These are phyloP conservation scores for Passalora sequoiae DNA, from an alignment of 2,329 filamentous ascomycete species.

Conservation along the genomic window DNA sequence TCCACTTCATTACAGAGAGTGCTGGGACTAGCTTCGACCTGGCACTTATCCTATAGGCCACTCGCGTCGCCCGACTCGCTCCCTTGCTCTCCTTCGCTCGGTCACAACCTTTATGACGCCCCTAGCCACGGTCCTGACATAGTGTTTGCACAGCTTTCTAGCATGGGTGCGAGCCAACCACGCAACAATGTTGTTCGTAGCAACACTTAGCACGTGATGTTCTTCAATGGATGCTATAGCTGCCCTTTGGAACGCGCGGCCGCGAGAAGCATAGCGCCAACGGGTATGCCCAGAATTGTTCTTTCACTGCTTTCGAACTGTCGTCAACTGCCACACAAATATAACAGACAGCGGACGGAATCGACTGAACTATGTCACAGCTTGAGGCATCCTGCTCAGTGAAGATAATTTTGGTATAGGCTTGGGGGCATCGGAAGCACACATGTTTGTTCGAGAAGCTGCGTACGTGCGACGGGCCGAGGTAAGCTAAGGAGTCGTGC, in stretches of 20 bases:
- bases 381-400: slow-evolving; percentile 40
- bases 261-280: slow-evolving; percentile 52
- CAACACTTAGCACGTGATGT: slow-evolving; percentile 30
- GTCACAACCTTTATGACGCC: neutral
- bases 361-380: slow-evolving; percentile 52
- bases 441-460: too few relatives aligned
- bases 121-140: too few relatives aligned
- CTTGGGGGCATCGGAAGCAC: too few relatives aligned
- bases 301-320: slow-evolving; percentile 45
- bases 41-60: neutral
- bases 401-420: neutral
- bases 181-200: slow-evolving; percentile 38
- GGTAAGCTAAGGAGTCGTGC: too few relatives aligned
- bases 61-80: neutral
- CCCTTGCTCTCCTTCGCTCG: neutral
- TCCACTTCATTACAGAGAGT: neutral
- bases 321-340: slow-evolving; percentile 49
- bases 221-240: slow-evolving; percentile 50
- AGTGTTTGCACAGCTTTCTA: too few relatives aligned
- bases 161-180: neutral
- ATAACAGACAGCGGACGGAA: slow-evolving; percentile 52
- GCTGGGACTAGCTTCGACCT: neutral
- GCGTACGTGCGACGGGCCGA: too few relatives aligned
- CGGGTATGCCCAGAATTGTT: slow-evolving; percentile 47
- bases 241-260: slow-evolving; percentile 52